Evolutionary conservation across 495 filamentous ascomycete species (phyloP), one percentile per base, ranked within the genome.

Genomic region (Daldinia loculata): DNA sequence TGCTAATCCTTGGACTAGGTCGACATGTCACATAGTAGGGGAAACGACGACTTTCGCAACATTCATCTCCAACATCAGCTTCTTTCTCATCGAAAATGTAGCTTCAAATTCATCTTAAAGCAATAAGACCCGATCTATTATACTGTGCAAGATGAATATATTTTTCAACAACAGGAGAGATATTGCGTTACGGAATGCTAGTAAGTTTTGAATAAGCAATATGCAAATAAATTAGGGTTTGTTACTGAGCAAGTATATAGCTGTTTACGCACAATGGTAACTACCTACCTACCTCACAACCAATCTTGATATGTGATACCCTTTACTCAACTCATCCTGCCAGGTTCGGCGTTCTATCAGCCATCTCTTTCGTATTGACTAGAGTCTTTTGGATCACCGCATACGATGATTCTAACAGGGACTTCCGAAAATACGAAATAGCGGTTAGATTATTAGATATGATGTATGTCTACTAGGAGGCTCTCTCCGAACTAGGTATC

Each of bases 261-360:
- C 67, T 19, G 56, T 70, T 2, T 70, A 70, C 22, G 67, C 43
- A 22, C 67, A 70, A 66, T 70, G 67, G 67, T 70, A 70, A 61
- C 14, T 24, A 27, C 26, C 22, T 52, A 51, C 39, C 24, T 26
- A 26, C 24, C 24, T 26, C 3, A 43, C 4, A 43, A 41, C 17
- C 48, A 51, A 15, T 15, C 22, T 29, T 51, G 34, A 52, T 29
- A 22, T 50, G 3, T 61, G 24, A 27, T 17, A 34, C 32, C 7
- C 14, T 50, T 50, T 38, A 12, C 41, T 59, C 36, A 52, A 15
- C 55, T 61, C 26, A 32, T 9, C 8, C 6, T 50, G 15, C 2
- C 27, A 70, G 67, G 67, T 24, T 60, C 24, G 45, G 36, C 6
- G 26, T 70, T 30, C 50, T 70, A 29, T 32, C 60, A 12, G 67